A percentile compares a stretch with the other conserved stretches of the same genome.
These are phyloP conservation scores for Chlamydomonas sp. DNA, from an alignment of 139 green algal genomes.

Conservation along the genomic window DNA sequence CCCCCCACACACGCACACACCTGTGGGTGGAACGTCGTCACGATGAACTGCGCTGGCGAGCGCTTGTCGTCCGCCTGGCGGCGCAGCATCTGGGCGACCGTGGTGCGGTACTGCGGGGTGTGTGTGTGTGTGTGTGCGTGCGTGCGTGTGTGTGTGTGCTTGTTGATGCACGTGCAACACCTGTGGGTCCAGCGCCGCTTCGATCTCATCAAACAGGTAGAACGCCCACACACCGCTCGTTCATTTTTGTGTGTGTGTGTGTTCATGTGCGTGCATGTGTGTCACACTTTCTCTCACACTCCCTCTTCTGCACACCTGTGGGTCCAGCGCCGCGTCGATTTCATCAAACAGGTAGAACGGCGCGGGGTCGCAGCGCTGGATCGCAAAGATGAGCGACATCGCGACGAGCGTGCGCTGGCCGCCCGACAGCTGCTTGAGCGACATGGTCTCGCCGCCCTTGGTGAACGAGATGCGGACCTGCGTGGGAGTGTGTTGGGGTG, in stretches of 20 bases:
- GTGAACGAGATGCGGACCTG: constrained; percentile 37
- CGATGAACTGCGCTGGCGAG: constrained; percentile 90
- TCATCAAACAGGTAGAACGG: constrained; percentile 99
- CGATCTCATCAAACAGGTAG: constrained; percentile 97
- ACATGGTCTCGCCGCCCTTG: constrained; percentile 65
- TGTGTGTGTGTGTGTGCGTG: no score
- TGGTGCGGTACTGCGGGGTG: constrained; percentile 59
- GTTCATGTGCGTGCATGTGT: no score
- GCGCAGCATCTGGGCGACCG: constrained; percentile 79
- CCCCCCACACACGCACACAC: constrained; percentile 24
- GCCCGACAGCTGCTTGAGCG: constrained; percentile 85
- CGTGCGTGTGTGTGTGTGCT: no score
- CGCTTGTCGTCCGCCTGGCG: constrained; percentile 56
- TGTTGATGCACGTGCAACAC: constrained; percentile 18
- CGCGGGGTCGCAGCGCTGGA: constrained; percentile 93
- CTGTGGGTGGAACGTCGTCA: constrained; percentile 97
- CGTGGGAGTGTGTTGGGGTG: background rate
- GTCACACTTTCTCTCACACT: constrained; percentile 23
- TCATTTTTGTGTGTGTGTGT: no score
- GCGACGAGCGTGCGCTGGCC: constrained; percentile 98
- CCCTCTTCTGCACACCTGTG: constrained; percentile 58
- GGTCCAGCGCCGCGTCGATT: constrained; percentile 96
- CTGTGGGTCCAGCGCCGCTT: constrained; percentile 90
- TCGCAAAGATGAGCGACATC: constrained; percentile 96
- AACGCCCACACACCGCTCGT: background rate